phyloP scores from a whole-genome alignment of 306 rosid species.

The Corylus americana region DNA sequence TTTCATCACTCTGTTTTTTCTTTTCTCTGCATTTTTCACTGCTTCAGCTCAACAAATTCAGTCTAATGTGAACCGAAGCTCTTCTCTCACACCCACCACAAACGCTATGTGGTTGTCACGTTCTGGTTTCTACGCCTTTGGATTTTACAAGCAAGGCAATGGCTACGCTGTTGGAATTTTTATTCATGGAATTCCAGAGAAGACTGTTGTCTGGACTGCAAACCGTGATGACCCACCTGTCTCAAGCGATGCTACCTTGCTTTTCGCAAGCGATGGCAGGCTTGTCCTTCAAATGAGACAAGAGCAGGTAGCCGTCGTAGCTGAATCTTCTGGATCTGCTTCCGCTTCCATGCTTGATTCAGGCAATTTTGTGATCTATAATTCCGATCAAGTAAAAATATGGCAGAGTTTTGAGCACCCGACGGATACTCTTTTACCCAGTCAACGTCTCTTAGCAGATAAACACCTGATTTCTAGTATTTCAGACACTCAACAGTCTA shows the following conservation, averaged over 20 bases:
- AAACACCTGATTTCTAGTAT: not conserved
- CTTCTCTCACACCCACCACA: not conserved
- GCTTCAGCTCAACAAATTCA: not conserved
- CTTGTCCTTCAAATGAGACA: constrained; percentile 4
- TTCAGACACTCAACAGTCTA: constrained; percentile 21
- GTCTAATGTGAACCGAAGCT: not conserved
- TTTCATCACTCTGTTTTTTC: not conserved
- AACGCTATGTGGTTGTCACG: no score
- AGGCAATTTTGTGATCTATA: constrained; percentile 27
- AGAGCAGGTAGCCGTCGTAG: not conserved
- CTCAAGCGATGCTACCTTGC: constrained; percentile 5
- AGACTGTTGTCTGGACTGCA: constrained; percentile 35
- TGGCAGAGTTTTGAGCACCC: constrained; percentile 27
- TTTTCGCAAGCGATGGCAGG: constrained; percentile 19
- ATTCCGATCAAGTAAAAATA: not conserved
- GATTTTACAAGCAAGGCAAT: not conserved
- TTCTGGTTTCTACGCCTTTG: no score
- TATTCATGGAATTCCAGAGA: not conserved
- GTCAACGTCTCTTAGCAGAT: not conserved
- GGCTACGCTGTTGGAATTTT: not conserved
- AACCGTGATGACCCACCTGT: constrained; percentile 20
- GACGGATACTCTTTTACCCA: constrained; percentile 26
- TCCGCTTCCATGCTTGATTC: constrained; percentile 30
- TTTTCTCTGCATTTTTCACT: not conserved
- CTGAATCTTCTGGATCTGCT: not conserved